phyloP scores from a whole-genome alignment of 2,329 filamentous ascomycete genomes.

The Tolypocladium album region DNA sequence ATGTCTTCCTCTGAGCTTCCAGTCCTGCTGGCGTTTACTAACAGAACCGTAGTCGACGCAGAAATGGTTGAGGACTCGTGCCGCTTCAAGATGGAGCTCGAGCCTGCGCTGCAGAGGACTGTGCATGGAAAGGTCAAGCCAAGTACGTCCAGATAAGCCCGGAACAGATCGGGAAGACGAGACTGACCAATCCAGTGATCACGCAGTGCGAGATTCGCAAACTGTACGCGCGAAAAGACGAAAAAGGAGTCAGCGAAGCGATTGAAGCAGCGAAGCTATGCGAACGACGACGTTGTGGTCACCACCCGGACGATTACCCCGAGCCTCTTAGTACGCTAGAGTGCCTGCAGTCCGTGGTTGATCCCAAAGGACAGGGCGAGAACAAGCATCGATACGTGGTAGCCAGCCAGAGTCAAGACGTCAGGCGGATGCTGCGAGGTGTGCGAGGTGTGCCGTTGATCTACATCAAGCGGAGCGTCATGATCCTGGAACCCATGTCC shows the following conservation, averaged over 20 bases:
- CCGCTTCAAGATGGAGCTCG: conserved; percentile 82
- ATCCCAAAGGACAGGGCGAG: conserved; percentile 57
- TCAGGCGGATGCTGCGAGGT: conserved; percentile 52
- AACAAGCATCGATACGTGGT: conserved; percentile 77
- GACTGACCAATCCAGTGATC: conserved; percentile 45
- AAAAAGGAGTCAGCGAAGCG: conserved; percentile 42
- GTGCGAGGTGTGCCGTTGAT: conserved; percentile 65
- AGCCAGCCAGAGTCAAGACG: conserved; percentile 58
- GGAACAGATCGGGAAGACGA: neutral
- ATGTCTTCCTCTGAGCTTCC: conserved; percentile 13
- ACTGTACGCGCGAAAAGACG: conserved; percentile 54
- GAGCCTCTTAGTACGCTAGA: conserved; percentile 59
- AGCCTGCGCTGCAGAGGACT: conserved; percentile 66
- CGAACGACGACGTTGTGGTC: conserved; percentile 68
- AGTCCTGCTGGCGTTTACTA: neutral
- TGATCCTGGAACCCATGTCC: conserved; percentile 64
- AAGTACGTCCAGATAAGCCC: conserved; percentile 36
- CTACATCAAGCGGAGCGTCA: conserved; percentile 69
- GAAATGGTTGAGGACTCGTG: conserved; percentile 74
- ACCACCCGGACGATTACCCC: conserved; percentile 61
- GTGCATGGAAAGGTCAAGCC: conserved; percentile 80
- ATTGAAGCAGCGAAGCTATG: conserved; percentile 66
- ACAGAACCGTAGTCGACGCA: conserved; percentile 53
- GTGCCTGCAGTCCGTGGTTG: conserved; percentile 66
- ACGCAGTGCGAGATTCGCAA: conserved; percentile 74